Conservation (phyloP, 805 yeast species). For the Grigorovia transvaalensis region DNA sequence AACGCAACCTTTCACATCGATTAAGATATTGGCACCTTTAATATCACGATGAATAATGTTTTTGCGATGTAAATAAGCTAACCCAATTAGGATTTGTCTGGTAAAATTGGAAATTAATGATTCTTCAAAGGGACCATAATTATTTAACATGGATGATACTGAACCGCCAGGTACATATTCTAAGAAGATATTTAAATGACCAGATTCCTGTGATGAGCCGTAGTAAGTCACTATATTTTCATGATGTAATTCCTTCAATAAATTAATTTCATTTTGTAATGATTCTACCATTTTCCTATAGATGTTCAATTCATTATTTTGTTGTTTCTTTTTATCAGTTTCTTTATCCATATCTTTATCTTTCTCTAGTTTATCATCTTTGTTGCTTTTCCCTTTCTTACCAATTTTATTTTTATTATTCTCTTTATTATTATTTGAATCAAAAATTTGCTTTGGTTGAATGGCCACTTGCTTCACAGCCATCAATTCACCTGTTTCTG, state of each 20-base stretch:
- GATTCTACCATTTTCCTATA: conserved; percentile 63
- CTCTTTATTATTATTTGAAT: conserved; percentile 6
- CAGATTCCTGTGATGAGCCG: conserved; percentile 73
- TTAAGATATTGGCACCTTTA: conserved; percentile 78
- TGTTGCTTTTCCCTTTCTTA: conserved; percentile 1
- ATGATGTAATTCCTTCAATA: conserved; percentile 73
- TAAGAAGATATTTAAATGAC: conserved; percentile 64
- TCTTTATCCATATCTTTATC: conserved; percentile 1
- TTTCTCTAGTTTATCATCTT: no score
- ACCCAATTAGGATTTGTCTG: conserved; percentile 65
- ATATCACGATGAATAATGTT: conserved; percentile 79
- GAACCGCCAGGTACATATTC: conserved; percentile 71
- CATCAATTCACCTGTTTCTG: conserved; percentile 88
- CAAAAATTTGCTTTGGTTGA: conserved; percentile 12
- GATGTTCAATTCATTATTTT: conserved; percentile 20
- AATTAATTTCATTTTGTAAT: conserved; percentile 66
- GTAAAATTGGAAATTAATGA: conserved; percentile 62
- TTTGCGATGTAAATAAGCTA: conserved; percentile 61
- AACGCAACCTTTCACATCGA: conserved; percentile 70
- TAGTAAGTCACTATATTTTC: conserved; percentile 86
- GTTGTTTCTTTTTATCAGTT: conserved; percentile 9
- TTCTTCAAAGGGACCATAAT: conserved; percentile 75
- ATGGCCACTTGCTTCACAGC: conserved; percentile 91
- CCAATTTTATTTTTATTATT: conserved; percentile 2
- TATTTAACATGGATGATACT: conserved; percentile 56